Percentiles rank a stretch among this genome's conserved stretches.
Evolutionary conservation across 1,139 yeast species (phyloP).

Genomic region (Lodderomyces parapsilosis): DNA sequence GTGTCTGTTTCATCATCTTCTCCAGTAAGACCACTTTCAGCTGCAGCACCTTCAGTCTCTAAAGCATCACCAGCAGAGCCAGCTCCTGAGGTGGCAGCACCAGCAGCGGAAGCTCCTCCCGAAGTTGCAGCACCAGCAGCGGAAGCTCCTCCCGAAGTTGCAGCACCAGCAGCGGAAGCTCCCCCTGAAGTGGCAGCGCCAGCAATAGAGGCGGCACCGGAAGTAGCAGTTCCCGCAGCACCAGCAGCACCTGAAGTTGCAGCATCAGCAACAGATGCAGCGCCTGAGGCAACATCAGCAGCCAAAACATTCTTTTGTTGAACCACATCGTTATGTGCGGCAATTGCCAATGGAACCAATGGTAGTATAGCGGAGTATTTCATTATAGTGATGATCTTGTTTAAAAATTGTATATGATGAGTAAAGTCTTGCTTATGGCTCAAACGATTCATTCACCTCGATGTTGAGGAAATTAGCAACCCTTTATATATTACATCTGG

Average conservation of each 20-base stretch:
- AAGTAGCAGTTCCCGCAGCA: not conserved
- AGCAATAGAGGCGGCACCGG: not conserved
- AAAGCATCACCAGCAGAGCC: slow-evolving; percentile 3
- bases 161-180: slow-evolving; percentile 5
- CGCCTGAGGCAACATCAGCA: slow-evolving; percentile 5
- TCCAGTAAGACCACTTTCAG: slow-evolving; percentile 1
- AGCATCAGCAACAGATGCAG: slow-evolving; percentile 6
- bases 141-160: slow-evolving; percentile 8
- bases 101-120: slow-evolving; percentile 1
- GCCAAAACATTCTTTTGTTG: slow-evolving; percentile 6
- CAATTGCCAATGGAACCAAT: slow-evolving; percentile 5
- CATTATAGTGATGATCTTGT: slow-evolving; percentile 1
- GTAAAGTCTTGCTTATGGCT: no score
- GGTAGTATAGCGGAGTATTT: slow-evolving; percentile 5
- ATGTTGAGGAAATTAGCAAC: not conserved
- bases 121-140: slow-evolving; percentile 6
- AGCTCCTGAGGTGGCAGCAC: slow-evolving; percentile 2
- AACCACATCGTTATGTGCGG: slow-evolving; percentile 6
- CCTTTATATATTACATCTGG: not conserved
- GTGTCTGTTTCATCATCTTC: not conserved
- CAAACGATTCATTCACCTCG: no score
- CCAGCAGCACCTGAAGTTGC: slow-evolving; percentile 1
- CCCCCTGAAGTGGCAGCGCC: slow-evolving; percentile 4
- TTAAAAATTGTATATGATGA: not conserved
- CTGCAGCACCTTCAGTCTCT: slow-evolving; percentile 4